Base-by-base conservation (phyloP, 1,284 basidiomycete genomes). In the Golubevia sp. region DNA sequence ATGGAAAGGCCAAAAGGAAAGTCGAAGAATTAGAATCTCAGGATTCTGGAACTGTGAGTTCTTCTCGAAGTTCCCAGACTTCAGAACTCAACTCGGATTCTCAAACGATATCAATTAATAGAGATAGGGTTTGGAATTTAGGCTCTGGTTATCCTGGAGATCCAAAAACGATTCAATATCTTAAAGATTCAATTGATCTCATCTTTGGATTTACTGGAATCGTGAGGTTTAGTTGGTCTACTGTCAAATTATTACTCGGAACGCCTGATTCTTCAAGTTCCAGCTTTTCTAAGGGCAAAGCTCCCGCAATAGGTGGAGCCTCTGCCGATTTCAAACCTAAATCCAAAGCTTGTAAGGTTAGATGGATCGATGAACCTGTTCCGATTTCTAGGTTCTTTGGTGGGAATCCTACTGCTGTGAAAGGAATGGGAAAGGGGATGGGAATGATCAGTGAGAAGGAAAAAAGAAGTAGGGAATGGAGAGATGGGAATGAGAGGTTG, bases 181-280 rank as follows among this genome's bases (percentile, higher is more conserved):
- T 82, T 25, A 67, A 73, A 27, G 62, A 68, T 26, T 74, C 73
- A 2, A 59, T 82, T 4, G 79, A 82, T 38, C 76, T 77, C 0
- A 73, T 82, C 13, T 82, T 82, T 62, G 79, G 79, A 7, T 82
- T 73, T 75, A 72, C 77, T 3, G 74, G 76, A 3, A 70, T 82
- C 30, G 77, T 79, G 18, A 70, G 79, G 7, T 82, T 82, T 59
- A 74, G 71, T 60, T 82, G 79, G 79, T 74, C 74, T 0, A 82
- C 79, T 0, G 71, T 71, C 8, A 80, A 77, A 51, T 72, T 73
- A 0, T 65, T 78, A 67, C 58, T 80, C 26, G 74, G 38, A 44
- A 44, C 18, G 11, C 38, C n/a, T n/a, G n/a, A n/a, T n/a, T n/a
- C n/a, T n/a, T n/a, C n/a, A n/a, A n/a, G n/a, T n/a, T n/a, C n/a